phyloP scores from a whole-genome alignment of 179 eudicot genomes.

The Actinidia arguta region DNA sequence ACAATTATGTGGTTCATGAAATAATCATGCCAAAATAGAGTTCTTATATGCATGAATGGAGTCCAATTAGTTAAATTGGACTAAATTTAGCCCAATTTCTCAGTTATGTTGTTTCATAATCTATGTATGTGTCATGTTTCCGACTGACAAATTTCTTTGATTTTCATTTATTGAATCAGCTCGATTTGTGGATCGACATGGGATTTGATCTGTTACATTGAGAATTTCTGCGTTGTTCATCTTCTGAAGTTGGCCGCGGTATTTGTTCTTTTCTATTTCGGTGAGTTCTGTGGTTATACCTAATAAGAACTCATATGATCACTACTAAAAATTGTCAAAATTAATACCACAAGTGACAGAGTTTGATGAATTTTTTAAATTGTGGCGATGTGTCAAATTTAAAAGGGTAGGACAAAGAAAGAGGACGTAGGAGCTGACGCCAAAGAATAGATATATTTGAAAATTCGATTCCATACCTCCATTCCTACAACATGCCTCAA shows the following conservation, averaged over 20 bases:
- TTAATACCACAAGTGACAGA: too few species aligned
- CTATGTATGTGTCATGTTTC: neutral
- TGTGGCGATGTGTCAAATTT: too few species aligned
- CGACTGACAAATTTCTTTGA: neutral
- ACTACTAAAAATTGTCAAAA: neutral
- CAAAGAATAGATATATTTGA: too few species aligned
- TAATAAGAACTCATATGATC: neutral
- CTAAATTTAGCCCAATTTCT: too few species aligned
- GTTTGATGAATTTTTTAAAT: too few species aligned
- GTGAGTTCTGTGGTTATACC: conserved; percentile 26
- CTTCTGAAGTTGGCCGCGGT: conserved; percentile 48
- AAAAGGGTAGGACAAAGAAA: too few species aligned
- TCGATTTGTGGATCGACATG: conserved; percentile 51
- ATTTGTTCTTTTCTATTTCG: conserved; percentile 42
- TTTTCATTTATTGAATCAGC: conserved; percentile 28
- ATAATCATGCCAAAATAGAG: too few species aligned
- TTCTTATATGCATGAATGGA: neutral
- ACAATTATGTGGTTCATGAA: neutral
- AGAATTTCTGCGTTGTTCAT: conserved; percentile 56
- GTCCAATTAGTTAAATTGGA: too few species aligned
- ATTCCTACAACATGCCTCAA: too few species aligned
- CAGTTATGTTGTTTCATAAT: too few species aligned
- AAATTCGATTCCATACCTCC: too few species aligned
- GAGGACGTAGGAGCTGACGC: too few species aligned
- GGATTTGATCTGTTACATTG: conserved; percentile 63